Conservation (phyloP, 2,329 filamentous ascomycete species). For the Cryphonectria radicalis region DNA sequence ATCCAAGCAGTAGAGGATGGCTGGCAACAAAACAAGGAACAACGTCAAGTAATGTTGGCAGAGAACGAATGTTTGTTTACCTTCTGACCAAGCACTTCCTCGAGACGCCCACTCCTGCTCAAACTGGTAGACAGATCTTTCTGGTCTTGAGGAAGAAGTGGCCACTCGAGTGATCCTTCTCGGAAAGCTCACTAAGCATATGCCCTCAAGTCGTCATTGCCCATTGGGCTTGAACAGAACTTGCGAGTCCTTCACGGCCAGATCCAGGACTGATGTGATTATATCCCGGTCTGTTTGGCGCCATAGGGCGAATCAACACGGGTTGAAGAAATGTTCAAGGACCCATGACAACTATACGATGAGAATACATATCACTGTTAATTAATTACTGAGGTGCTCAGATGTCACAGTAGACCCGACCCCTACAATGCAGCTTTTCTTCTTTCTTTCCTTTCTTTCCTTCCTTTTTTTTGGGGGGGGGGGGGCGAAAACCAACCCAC, state of each 20-base stretch:
- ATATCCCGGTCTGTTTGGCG: not conserved
- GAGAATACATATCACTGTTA: no score
- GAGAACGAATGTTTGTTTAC: not conserved
- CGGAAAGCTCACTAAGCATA: not conserved
- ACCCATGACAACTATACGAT: not conserved
- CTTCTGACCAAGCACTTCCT: not conserved
- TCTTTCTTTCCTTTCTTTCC: no score
- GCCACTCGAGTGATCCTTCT: not conserved
- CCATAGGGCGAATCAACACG: not conserved
- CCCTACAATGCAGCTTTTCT: not conserved
- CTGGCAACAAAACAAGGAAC: not conserved
- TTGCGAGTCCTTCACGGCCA: not conserved
- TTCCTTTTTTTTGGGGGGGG: no score
- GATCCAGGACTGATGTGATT: not conserved
- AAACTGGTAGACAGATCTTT: not conserved
- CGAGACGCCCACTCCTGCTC: not conserved
- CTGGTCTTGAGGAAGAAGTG: not conserved
- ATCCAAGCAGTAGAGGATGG: slow-evolving; percentile 28
- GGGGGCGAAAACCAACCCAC: no score
- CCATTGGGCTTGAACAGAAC: not conserved
- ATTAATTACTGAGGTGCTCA: not conserved
- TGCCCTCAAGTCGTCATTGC: not conserved
- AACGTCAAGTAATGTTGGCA: not conserved
- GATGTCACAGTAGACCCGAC: not conserved
- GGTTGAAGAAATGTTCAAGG: not conserved